Base-by-base conservation (phyloP, 2,329 filamentous ascomycete species). In the Colletotrichum destructivum region DNA sequence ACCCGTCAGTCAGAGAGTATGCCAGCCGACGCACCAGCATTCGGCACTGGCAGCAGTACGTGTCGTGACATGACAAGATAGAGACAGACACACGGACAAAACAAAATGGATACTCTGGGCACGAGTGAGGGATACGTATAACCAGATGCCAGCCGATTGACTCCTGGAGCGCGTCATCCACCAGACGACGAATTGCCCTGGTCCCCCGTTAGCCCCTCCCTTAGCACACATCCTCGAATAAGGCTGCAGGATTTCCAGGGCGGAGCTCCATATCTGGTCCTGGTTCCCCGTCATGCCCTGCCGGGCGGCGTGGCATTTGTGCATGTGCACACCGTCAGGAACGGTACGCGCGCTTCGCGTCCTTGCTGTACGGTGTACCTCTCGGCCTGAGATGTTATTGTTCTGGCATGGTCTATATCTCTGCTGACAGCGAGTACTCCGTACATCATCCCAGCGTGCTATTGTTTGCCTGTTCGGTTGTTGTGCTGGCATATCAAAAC, bases 401-500 rank as follows among this genome's bases (percentile, higher is more conserved):
- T 11, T 38, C 35, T 38, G 35, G 35, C 21, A 54, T 23, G 42
- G 16, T 11, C 26, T 12, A 31, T 35, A 56, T 21, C 52, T 40
- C 21, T 18, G 21, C 21, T 16, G 31, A 47, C n/a, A 38, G 35
- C 35, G 35, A 38, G 35, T 38, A 38, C 35, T 38, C 35, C 35
- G 35, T 66, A 57, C 68, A 60, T 57, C 47, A 55, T 49, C 56
- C 40, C 62, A 70, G 68, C 49, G 47, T 66, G 64, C 51, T 49
- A 52, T 52, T 49, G 46, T 57, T 44, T 55, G 52, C 31, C 23
- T 60, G 55, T 66, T 55, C 40, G 55, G 62, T 11, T 62, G 57
- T 68, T 71, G 64, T 57, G 69, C 40, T 71, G 69, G 69, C 69
- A 71, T 47, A 57, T 59, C 69, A 71, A 51, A 71, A 71, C 68